These are phyloP conservation scores for Plenodomus tracheiphilus DNA, from an alignment of 2,329 filamentous ascomycete genomes.

Conservation along the genomic window DNA sequence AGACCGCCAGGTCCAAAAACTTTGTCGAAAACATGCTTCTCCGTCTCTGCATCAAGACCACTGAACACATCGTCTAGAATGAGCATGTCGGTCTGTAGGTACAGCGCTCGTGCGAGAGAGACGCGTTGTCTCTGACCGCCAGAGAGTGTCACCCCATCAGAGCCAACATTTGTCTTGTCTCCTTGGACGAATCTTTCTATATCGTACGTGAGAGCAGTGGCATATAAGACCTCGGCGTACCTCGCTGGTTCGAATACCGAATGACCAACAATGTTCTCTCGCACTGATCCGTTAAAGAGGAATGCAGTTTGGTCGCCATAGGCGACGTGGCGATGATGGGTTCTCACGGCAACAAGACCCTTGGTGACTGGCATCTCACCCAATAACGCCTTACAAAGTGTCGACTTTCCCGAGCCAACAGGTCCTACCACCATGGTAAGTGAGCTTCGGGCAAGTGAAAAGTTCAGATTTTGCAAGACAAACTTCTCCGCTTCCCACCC, in stretches of 20 bases:
- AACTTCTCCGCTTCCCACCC: constrained; percentile 29
- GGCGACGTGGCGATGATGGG: constrained; percentile 28
- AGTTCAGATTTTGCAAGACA: constrained; percentile 19
- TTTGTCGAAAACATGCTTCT: constrained; percentile 49
- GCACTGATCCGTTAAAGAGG: constrained; percentile 12
- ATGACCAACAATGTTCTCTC: constrained; percentile 15
- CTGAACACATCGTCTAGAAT: constrained; percentile 55
- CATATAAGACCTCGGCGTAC: constrained; percentile 17
- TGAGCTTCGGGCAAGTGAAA: constrained; percentile 9
- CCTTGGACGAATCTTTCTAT: constrained; percentile 8
- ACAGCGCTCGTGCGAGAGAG: constrained; percentile 54
- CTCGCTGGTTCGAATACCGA: constrained; percentile 6
- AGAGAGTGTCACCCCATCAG: constrained; percentile 52
- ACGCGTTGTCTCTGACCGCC: constrained; percentile 56
- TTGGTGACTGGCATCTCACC: constrained; percentile 36
- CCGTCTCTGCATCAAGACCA: constrained; percentile 52
- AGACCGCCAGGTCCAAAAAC: constrained; percentile 49
- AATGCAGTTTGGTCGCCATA: constrained; percentile 46
- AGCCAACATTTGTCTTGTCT: constrained; percentile 50
- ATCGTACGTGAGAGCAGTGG: constrained; percentile 7
- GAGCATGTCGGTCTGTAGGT: constrained; percentile 48
- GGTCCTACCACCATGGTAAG: constrained; percentile 35
- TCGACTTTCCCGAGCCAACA: constrained; percentile 41
- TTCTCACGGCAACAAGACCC: constrained; percentile 21
- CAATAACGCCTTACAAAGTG: constrained; percentile 38